A percentile compares a stretch with the other conserved stretches of the same genome.
phyloP scores from a whole-genome alignment of 2,329 filamentous ascomycete species.

The Beauveria sp. region DNA sequence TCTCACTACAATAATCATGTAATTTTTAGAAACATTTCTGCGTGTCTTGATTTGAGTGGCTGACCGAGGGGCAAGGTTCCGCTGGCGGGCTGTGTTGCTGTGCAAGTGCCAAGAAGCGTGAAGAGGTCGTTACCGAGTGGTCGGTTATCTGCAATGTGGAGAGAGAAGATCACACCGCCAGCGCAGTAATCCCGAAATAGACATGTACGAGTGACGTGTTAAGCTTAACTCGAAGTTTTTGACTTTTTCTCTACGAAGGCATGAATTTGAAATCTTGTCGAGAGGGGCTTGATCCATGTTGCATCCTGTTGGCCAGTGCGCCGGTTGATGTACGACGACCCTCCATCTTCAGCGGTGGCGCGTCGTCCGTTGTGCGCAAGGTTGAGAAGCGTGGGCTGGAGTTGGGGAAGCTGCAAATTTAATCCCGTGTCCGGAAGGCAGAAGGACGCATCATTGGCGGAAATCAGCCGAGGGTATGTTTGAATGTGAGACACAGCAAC shows the following conservation, averaged over 20 bases:
- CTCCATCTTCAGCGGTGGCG: not conserved
- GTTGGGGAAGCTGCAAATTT: not conserved
- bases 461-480: too few relatives aligned
- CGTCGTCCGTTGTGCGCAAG: not conserved
- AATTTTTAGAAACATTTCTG: constrained; percentile 1
- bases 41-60: not conserved
- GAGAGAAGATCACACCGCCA: not conserved
- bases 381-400: not conserved
- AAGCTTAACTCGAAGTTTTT: not conserved
- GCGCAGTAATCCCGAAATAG: not conserved
- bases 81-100: not conserved
- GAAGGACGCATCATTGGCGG: too few relatives aligned
- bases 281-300: not conserved
- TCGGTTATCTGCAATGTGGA: not conserved
- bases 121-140: not conserved
- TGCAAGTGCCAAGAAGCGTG: not conserved
- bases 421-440: not conserved
- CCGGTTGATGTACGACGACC: not conserved
- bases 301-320: not conserved
- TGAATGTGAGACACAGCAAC: not conserved
- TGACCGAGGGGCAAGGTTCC: not conserved
- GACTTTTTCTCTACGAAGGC: not conserved
- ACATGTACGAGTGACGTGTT: not conserved
- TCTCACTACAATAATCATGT: not conserved
- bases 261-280: not conserved